phyloP scores from a whole-genome alignment of 148 eudicot species.

The Rhododendron molle region DNA sequence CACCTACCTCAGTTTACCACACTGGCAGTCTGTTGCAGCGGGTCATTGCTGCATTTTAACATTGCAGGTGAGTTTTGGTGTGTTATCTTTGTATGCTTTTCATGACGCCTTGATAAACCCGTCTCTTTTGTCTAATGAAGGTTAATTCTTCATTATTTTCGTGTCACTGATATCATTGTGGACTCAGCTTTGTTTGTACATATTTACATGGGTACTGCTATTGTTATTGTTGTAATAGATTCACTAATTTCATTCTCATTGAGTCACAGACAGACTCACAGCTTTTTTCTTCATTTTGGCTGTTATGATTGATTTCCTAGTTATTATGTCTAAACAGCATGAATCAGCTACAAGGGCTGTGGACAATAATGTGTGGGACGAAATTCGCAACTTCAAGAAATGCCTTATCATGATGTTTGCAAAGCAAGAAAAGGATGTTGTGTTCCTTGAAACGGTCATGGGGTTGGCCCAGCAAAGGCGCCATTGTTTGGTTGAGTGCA shows the following conservation, averaged over 20 bases:
- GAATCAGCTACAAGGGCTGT: conserved; percentile 78
- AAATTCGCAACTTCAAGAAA: conserved; percentile 94
- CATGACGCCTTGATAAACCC: neutral
- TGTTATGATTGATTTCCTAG: neutral
- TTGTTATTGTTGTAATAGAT: neutral
- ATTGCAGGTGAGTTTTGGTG: conserved; percentile 52
- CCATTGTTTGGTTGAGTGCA: conserved; percentile 93
- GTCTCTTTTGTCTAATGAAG: neutral
- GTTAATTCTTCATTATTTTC: neutral
- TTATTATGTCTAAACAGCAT: conserved; percentile 51
- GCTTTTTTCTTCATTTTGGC: neutral
- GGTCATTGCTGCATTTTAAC: conserved; percentile 94
- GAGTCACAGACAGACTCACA: neutral
- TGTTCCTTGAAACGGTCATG: conserved; percentile 89
- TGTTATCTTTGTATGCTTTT: neutral
- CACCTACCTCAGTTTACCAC: conserved; percentile 77
- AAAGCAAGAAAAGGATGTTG: conserved; percentile 81
- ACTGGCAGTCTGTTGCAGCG: conserved; percentile 66
- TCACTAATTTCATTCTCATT: neutral
- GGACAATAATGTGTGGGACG: conserved; percentile 92
- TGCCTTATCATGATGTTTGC: conserved; percentile 94
- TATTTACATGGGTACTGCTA: neutral
- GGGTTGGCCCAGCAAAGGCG: conserved; percentile 74
- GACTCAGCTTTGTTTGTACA: neutral
- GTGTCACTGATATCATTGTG: neutral